These are phyloP conservation scores for Salix purpurea DNA, from an alignment of 345 rosid species.

Conservation along the genomic window DNA sequence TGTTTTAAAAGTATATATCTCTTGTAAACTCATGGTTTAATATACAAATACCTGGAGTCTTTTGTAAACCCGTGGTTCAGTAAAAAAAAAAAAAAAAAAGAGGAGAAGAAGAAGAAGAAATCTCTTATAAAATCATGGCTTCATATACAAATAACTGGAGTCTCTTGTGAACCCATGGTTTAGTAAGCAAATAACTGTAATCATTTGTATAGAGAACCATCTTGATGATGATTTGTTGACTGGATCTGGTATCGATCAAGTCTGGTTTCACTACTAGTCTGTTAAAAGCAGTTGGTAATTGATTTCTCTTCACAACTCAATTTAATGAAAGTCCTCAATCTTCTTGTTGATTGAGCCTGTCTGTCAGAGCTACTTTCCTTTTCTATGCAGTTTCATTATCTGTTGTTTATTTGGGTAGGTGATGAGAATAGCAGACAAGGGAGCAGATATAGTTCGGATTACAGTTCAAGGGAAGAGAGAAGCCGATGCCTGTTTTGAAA, in stretches of 20 bases:
- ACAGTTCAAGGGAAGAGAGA: constrained; percentile 99
- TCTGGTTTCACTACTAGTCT: neutral
- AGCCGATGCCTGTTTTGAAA: constrained; percentile 95
- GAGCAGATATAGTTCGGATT: constrained; percentile 91
- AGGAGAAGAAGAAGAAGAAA: neutral
- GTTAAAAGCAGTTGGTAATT: neutral
- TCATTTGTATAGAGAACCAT: neutral
- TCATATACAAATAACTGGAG: too few species aligned
- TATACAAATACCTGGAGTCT: neutral
- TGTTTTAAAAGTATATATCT: neutral
- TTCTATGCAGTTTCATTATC: constrained; percentile 1
- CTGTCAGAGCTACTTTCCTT: neutral
- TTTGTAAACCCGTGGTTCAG: neutral
- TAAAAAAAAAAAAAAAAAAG: neutral
- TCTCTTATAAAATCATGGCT: neutral
- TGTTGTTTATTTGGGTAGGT: constrained; percentile 44
- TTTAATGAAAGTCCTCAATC: neutral
- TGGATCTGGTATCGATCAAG: neutral
- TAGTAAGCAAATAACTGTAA: neutral
- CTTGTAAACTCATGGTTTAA: neutral
- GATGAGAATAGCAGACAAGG: constrained; percentile 85
- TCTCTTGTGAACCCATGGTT: neutral
- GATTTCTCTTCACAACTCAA: neutral
- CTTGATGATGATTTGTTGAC: neutral
- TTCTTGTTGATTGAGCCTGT: neutral